phyloP scores from a whole-genome alignment of 352 stramenopile species.

The Ophiocytium majus region DNA sequence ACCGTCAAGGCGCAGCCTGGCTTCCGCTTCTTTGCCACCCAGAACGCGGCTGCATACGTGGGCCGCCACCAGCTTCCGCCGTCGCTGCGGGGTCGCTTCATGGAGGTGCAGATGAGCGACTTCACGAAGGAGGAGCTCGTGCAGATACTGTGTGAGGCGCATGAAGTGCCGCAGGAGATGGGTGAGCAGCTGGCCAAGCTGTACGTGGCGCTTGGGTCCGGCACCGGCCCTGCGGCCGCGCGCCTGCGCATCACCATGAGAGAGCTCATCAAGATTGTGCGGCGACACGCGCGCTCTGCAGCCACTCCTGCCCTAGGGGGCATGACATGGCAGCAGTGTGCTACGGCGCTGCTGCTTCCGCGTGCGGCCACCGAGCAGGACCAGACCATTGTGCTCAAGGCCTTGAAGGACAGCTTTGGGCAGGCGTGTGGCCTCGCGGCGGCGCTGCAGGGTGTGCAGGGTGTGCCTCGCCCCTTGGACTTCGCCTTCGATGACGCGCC shows the following conservation, averaged over 20 bases:
- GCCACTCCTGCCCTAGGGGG: neutral
- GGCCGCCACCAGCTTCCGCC: conserved; percentile 15
- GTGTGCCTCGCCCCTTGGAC: no score
- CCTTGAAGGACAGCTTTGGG: no score
- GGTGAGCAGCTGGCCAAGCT: conserved; percentile 7
- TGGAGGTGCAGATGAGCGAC: conserved; percentile 13
- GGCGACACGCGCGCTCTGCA: neutral
- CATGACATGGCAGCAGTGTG: no score
- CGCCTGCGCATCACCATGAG: conserved; percentile 20
- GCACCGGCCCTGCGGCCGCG: no score
- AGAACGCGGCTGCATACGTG: conserved; percentile 11
- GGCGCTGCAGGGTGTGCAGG: no score
- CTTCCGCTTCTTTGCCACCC: conserved; percentile 25
- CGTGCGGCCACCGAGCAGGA: no score
- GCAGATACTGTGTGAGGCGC: no score
- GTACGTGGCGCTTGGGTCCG: neutral
- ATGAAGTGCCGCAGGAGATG: no score
- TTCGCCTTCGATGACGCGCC: no score
- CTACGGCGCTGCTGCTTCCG: no score
- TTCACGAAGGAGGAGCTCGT: neutral
- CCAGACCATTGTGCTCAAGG: no score
- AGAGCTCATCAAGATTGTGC: conserved; percentile 27
- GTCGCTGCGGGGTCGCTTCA: conserved; percentile 16
- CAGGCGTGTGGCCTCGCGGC: no score
- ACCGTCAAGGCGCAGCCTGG: conserved; percentile 7